Base-by-base conservation (phyloP, 176 grass and related monocot species). In the Musa acuminata region DNA sequence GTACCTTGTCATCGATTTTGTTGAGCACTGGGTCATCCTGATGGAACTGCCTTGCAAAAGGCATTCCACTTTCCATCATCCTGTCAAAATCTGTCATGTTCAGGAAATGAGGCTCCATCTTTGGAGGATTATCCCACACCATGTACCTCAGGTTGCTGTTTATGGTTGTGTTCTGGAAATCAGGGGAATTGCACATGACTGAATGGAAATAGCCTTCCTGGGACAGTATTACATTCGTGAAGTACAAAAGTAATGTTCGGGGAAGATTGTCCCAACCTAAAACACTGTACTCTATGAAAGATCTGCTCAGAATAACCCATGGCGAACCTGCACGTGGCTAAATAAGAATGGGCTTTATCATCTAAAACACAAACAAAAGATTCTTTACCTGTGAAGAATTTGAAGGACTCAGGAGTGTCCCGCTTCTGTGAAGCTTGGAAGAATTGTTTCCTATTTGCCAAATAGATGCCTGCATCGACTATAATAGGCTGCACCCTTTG, bases 391-490 rank as follows among this genome's bases (percentile, higher is more conserved):
- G 95, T 99, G 80, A 99, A 94, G 83, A 99, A 91, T 66, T 89
- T 94, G 63, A 94, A 99, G 76, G 90, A 77, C 80, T 99, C 95
- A 59, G 95, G 95, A 77, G 86, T 94, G 12, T 75, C 72, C 13
- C 95, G 90, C 66, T 94, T 94, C 53, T 94, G 78, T 52, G 95
- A 94, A 76, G 95, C 91, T 87, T 99, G 82, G 53, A 99, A 94
- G 80, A 83, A 91, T 63, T 94, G 84, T 23, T 93, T 99, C 84
- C 95, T 90, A 12, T 88, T 91, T 26, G 84, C 90, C 88, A 99
- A 84, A 66, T 99, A 99, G 82, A 99, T 80, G 76, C 95, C 90
- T n/a, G 95, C 95, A 83, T 99, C 90, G 58, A 94, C 95, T 91
- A 99, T 99, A 67, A 99, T 77, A 35, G 95, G 95, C 67, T 94